Conservation (phyloP, 169 alveolate genomes). For the Plasmodium gaboni region DNA sequence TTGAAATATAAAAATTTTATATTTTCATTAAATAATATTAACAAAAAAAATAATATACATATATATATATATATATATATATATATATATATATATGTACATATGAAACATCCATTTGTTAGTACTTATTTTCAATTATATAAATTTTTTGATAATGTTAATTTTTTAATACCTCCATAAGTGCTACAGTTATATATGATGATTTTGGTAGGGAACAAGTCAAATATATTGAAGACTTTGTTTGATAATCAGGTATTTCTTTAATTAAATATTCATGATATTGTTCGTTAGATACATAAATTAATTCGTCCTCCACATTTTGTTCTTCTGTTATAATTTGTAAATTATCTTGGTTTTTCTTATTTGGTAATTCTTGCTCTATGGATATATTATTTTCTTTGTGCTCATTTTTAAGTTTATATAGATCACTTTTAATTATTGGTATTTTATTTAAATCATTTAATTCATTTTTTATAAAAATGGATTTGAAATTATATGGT, state of each 20-base stretch:
- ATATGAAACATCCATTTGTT: too few species aligned
- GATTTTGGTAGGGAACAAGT: slow-evolving; percentile 81
- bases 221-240: slow-evolving; percentile 64
- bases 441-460: slow-evolving; percentile 79
- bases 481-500: slow-evolving; percentile 84
- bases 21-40: too few species aligned
- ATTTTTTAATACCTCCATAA: slow-evolving; percentile 77
- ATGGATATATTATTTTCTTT: not conserved
- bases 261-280: slow-evolving; percentile 62
- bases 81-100: too few species aligned
- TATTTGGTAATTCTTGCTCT: not conserved
- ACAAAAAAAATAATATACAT: too few species aligned
- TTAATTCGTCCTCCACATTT: slow-evolving; percentile 16
- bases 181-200: slow-evolving; percentile 81
- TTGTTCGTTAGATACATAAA: slow-evolving; percentile 8
- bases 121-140: too few species aligned
- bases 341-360: not conserved
- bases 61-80: too few species aligned
- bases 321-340: not conserved
- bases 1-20: too few species aligned
- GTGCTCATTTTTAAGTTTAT: slow-evolving; percentile 14
- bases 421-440: slow-evolving; percentile 50
- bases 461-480: slow-evolving; percentile 79
- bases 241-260: slow-evolving; percentile 63
- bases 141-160: not conserved